Conservation (phyloP, 352 stramenopile species). For the Phytopythium mirpurense region DNA sequence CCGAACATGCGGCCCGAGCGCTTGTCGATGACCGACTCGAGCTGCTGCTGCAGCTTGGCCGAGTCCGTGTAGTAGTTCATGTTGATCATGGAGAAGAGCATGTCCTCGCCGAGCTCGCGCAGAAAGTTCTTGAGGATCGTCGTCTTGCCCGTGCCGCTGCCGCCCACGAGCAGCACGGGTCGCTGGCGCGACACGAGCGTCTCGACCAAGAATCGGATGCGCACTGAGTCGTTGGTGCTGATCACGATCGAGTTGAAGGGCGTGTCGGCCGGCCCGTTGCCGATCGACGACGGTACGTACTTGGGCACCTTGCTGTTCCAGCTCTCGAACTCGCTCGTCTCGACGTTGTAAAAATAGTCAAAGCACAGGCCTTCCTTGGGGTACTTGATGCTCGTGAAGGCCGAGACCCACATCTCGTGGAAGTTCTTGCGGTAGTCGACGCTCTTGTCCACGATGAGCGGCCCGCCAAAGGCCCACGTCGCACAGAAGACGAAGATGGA, state of each 20-base stretch:
- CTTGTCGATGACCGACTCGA: slow-evolving; percentile 97
- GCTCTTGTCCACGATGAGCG: slow-evolving; percentile 92
- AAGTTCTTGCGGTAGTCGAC: slow-evolving; percentile 90
- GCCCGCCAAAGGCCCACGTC: slow-evolving; percentile 96
- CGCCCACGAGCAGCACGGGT: slow-evolving; percentile 94
- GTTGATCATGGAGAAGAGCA: slow-evolving; percentile 96
- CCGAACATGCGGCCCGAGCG: slow-evolving; percentile 94
- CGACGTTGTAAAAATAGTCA: slow-evolving; percentile 96
- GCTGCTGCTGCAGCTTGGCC: slow-evolving; percentile 92
- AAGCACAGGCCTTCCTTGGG: slow-evolving; percentile 95
- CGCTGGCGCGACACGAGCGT: slow-evolving; percentile 92
- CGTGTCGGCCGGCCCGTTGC: slow-evolving; percentile 89
- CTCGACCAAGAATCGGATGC: slow-evolving; percentile 93
- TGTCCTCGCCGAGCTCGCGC: slow-evolving; percentile 86
- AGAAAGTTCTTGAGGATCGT: slow-evolving; percentile 97
- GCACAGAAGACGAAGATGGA: slow-evolving; percentile 95
- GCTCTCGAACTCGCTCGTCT: slow-evolving; percentile 89
- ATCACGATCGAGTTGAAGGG: slow-evolving; percentile 97
- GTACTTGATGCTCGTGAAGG: slow-evolving; percentile 89
- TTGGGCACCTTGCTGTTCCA: slow-evolving; percentile 93
- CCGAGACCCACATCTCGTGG: slow-evolving; percentile 76
- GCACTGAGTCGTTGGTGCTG: slow-evolving; percentile 94
- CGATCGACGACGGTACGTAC: slow-evolving; percentile 89
- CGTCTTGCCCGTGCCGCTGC: slow-evolving; percentile 96
- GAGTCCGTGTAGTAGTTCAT: slow-evolving; percentile 98